Base-by-base conservation (phyloP, 495 filamentous ascomycete genomes). In the Penicillium coprophilum region DNA sequence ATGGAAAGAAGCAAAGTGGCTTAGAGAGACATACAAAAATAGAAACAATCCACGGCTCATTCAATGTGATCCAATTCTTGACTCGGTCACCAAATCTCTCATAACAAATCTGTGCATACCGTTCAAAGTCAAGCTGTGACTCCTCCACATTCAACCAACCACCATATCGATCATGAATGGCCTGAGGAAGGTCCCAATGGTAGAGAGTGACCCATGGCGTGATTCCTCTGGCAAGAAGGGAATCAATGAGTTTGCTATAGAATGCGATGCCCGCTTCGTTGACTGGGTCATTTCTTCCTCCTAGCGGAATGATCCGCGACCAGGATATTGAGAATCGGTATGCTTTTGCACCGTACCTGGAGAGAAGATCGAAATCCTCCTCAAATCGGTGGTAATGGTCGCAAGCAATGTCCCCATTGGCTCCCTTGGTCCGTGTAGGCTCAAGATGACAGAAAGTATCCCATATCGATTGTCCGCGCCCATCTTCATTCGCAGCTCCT, bases 251-350 rank as follows among this genome's bases (percentile, higher is more conserved):
- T 23, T 65, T 61, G 32, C 60, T 58, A 57, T 79, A 81, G 48
- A 75, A 75, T 6, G 62, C 62, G 13, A 79, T 62, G 20, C 76
- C 77, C 1, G 62, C 44, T 44, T 74, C 65, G 56, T 78, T 73
- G 38, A 73, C 28, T 0, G 66, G 58, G 36, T 68, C 68, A 17
- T 65, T 58, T 19, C 69, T 59, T n/a, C 69, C 69, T 13, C 68
- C 70, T 1, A 68, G 58, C 3, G 86, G 85, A 57, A 89, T 86
- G 57, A 89, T 81, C 38, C 86, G 78, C 8, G 85, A 78, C 86
- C 85, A 89, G 15, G 85, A 82, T 50, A 89, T 71, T 41, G 86
- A 88, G 74, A 90, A 88, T 46, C 85, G 82, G 71, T 89, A 88
- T 10, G 76, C 75, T 39, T 77, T 80, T 49, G 82, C 82, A 20